These are phyloP conservation scores for Amauroascus verrucosus DNA, from an alignment of 2,329 filamentous ascomycete species.

Conservation along the genomic window DNA sequence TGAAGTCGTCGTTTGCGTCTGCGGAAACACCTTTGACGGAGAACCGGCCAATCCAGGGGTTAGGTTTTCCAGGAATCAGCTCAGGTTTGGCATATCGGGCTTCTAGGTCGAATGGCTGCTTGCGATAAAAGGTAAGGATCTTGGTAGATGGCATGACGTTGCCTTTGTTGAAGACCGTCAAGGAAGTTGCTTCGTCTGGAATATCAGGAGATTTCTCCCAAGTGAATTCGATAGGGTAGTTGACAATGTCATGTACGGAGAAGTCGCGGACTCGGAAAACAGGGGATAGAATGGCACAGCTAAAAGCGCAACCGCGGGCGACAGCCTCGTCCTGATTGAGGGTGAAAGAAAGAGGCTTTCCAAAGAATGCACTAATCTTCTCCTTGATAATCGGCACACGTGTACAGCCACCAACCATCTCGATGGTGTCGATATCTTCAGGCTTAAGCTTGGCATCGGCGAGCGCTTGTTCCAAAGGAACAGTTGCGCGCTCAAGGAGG, in stretches of 20 bases:
- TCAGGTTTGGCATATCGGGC: conserved; percentile 86
- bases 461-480: conserved; percentile 79
- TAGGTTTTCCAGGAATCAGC: conserved; percentile 73
- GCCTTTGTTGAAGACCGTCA: conserved; percentile 95
- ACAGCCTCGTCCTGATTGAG: conserved; percentile 97
- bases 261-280: conserved; percentile 99
- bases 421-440: conserved; percentile 86
- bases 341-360: conserved; percentile 86
- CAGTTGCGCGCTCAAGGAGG: conserved; percentile 60
- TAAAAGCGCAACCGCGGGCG: conserved; percentile 90
- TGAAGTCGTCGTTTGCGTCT: conserved; percentile 88
- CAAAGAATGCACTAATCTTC: conserved; percentile 79
- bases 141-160: conserved; percentile 97
- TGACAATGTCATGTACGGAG: conserved; percentile 91
- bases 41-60: conserved; percentile 94
- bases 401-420: conserved; percentile 88
- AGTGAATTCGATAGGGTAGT: conserved; percentile 95
- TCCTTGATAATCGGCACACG: conserved; percentile 92
- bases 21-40: conserved; percentile 96
- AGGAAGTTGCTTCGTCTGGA: conserved; percentile 91
- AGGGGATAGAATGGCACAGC: conserved; percentile 92
- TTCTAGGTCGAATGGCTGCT: conserved; percentile 93
- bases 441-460: conserved; percentile 82
- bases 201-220: conserved; percentile 99
- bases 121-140: conserved; percentile 98